Percentiles rank a stretch among this genome's conserved stretches.
These are phyloP conservation scores for Petunia hybrid DNA, from an alignment of 305 asterid species.

Conservation along the genomic window DNA sequence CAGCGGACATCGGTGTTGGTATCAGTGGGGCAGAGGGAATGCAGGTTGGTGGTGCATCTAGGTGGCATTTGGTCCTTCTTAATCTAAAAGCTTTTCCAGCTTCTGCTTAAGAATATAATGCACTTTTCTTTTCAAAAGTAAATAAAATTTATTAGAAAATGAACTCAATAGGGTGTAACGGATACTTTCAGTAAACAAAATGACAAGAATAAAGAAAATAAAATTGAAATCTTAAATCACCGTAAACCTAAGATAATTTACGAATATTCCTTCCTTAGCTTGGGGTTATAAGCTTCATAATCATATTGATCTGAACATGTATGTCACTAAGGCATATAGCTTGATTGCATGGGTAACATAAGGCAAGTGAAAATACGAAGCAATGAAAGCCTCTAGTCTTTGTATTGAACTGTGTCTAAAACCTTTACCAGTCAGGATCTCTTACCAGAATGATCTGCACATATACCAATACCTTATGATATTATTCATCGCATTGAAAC, in stretches of 20 bases:
- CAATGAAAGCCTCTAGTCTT: too few relatives aligned
- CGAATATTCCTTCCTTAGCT: background rate
- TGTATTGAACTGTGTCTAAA: too few relatives aligned
- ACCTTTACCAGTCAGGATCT: too few relatives aligned
- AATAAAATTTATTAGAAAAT: background rate
- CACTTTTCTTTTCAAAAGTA: background rate
- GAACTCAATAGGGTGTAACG: background rate
- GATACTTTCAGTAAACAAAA: background rate
- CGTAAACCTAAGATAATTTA: too few relatives aligned
- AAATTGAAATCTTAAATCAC: background rate
- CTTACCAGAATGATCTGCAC: too few relatives aligned
- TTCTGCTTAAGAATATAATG: background rate
- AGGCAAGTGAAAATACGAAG: background rate
- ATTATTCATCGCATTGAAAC: too few relatives aligned
- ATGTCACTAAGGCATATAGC: background rate
- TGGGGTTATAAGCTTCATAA: background rate
- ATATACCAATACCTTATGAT: too few relatives aligned
- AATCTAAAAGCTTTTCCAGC: background rate
- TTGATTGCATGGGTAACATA: too few relatives aligned
- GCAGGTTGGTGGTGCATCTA: conserved; percentile 68
- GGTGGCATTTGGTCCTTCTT: background rate
- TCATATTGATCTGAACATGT: background rate
- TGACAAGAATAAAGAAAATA: background rate
- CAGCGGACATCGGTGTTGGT: conserved; percentile 96
- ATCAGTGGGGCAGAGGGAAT: conserved; percentile 98